Base-by-base conservation (phyloP, 2,329 filamentous ascomycete genomes). In the Fusarium tjaetaba region DNA sequence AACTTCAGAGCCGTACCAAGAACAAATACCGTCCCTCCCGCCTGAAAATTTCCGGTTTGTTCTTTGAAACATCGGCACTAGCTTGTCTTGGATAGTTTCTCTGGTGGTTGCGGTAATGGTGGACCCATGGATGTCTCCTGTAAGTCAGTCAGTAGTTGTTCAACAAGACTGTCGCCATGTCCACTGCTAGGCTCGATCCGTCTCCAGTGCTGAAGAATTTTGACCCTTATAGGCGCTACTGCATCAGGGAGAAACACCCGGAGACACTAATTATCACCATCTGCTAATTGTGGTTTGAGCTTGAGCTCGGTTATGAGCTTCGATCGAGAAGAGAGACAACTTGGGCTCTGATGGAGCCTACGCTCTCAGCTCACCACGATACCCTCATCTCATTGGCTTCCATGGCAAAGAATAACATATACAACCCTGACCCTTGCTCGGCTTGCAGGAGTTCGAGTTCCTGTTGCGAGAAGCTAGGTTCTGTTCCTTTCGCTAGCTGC, bases 111-210 rank as follows among this genome's bases (percentile, higher is more conserved):
- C 57, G 56, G 69, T 61, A 62, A 57, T 55, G 68, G 63, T 73
- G 71, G 71, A 39, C 56, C 48, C 41, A n/a, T 38, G 45, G 24
- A 28, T 28, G 60, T 36, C 46, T 38, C 16, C 36, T 18, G 36
- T 38, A 38, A 18, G 36, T 38, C 36, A 38, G 16, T 38, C 15
- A 30, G 28, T 30, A 24, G 41, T 6, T 26, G 64, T 52, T 39
- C 28, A 49, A 42, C 52, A 52, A 65, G 52, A 46, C 53, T 26
- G 18, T 28, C 51, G 59, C 32, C 57, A 66, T 67, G 52, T 41
- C 52, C 26, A 59, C 66, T 16, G 24, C 75, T 76, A 75, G 56
- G 24, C 76, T 61, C 36, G 55, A 77, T 77, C 70, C 72, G 72
- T 77, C 68, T 48, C 30, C 51, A 36, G 45, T 58, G 38, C 30